These are phyloP conservation scores for Spizellomyces sp. DNA, from an alignment of 192 early-diverging fungal species.

Conservation along the genomic window DNA sequence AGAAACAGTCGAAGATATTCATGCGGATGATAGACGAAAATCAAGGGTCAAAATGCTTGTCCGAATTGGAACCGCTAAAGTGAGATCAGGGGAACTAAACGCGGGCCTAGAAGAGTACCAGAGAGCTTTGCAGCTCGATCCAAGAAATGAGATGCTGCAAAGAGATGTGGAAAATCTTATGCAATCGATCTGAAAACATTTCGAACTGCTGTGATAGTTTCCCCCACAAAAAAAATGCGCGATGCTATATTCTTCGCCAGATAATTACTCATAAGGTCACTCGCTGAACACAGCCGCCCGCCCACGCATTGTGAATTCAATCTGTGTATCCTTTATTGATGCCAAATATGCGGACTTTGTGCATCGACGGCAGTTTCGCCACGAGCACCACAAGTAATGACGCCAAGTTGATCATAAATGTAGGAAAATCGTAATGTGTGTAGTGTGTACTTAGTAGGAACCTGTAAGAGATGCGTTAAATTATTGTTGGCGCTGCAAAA, in stretches of 20 bases:
- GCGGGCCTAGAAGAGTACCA: constrained; percentile 63
- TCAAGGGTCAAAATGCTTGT: constrained; percentile 59
- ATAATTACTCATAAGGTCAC: no score
- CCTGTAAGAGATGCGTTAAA: constrained; percentile 35
- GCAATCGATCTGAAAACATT: no score
- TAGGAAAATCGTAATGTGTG: constrained; percentile 89
- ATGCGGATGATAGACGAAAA: constrained; percentile 39
- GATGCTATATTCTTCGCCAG: no score
- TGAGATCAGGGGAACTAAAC: constrained; percentile 57
- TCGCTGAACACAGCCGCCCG: no score
- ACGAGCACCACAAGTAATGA: constrained; percentile 82
- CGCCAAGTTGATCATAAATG: constrained; percentile 89
- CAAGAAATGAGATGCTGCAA: constrained; percentile 46
- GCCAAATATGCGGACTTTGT: constrained; percentile 89
- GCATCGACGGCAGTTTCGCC: constrained; percentile 85
- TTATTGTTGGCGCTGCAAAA: not conserved
- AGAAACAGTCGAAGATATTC: constrained; percentile 47
- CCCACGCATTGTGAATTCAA: not conserved
- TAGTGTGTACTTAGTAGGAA: constrained; percentile 96
- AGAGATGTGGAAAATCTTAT: constrained; percentile 21
- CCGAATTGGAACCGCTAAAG: constrained; percentile 67
- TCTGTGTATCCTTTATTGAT: constrained; percentile 65
- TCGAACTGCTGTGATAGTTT: no score
- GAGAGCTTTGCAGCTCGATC: constrained; percentile 58
- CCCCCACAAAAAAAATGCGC: no score